A percentile compares a stretch with the other conserved stretches of the same genome.
Evolutionary conservation across 148 eudicot species (phyloP).

Genomic region (Silene uniflora): DNA sequence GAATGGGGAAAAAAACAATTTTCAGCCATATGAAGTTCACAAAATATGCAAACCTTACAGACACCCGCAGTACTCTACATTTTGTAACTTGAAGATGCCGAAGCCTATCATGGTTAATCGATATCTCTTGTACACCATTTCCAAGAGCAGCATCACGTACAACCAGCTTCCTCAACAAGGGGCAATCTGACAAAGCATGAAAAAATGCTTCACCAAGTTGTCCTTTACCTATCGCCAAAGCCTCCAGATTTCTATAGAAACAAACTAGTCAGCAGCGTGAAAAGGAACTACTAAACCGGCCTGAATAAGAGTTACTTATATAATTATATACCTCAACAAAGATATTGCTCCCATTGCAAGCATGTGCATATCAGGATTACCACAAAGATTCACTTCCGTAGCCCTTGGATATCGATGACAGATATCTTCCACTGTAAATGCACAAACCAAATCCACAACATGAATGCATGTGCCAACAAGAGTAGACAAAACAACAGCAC

Average conservation of each 20-base stretch:
- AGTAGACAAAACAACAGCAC: neutral
- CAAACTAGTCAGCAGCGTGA: constrained; percentile 22
- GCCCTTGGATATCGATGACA: constrained; percentile 88
- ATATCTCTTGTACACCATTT: constrained; percentile 82
- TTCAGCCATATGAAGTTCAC: neutral
- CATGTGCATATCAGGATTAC: constrained; percentile 49
- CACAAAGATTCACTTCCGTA: constrained; percentile 60
- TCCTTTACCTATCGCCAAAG: constrained; percentile 73
- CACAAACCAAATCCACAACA: constrained; percentile 2
- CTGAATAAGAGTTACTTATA: neutral
- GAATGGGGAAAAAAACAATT: neutral
- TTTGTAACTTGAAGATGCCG: constrained; percentile 71
- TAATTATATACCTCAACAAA: constrained; percentile 54
- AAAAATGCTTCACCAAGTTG: constrained; percentile 74
- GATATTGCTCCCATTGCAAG: constrained; percentile 74
- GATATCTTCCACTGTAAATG: constrained; percentile 74
- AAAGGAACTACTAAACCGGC: neutral
- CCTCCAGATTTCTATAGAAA: constrained; percentile 66
- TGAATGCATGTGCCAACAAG: neutral
- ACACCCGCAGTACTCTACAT: constrained; percentile 79
- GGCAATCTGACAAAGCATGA: constrained; percentile 64
- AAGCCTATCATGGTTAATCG: constrained; percentile 69
- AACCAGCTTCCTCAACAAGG: constrained; percentile 58
- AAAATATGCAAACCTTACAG: constrained; percentile 54
- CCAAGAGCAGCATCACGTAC: constrained; percentile 78